Base-by-base conservation (phyloP, 129 eudicot species). In the Escallonia rubra region DNA sequence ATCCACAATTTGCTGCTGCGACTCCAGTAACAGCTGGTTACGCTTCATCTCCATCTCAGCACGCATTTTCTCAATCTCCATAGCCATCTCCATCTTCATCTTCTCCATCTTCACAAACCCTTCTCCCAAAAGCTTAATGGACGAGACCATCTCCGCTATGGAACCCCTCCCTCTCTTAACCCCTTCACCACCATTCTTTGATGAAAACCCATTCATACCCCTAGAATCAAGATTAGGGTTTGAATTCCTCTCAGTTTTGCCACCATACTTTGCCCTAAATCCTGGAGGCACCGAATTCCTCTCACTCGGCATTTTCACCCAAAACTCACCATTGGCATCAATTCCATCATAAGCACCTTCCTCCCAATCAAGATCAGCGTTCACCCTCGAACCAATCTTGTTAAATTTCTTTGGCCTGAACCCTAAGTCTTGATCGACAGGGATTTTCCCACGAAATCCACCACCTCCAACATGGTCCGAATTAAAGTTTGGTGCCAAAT, bases 41-140 rank as follows among this genome's bases (percentile, higher is more conserved):
- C 90, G 76, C 63, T 88, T 91, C 94, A 91, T 77, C 80, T 91
- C 97, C 58, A 82, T 74, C 44, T 91, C 96, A 83, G 85, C 85
- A 34, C 94, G 63, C 75, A 73, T 80, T 66, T 77, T 78, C 74
- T 91, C 97, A 61, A 86, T 83, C 65, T 91, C 96, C 44, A 74
- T 66, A 7, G 90, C 88, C 96, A 91, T 83, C 3, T 87, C 97
- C 78, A 91, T 91, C 85, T 88, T 91, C 90, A 82, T 84, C 59
- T 72, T 79, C 81, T 91, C 97, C 97, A 85, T 81, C 74, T 77
- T 85, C 82, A 91, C 61, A 52, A 87, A 88, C 64, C 97, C 94
- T 47, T 91, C 96, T 41, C 96, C 96, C 64, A 91, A 64, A 16
- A 81, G 51, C 79, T 67, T 79, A 12, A 91, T 85, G 53, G 96